A percentile compares a stretch with the other conserved stretches of the same genome.
These are phyloP conservation scores for Xerocomellus dryophilus DNA, from an alignment of 768 basidiomycete genomes.

Conservation along the genomic window DNA sequence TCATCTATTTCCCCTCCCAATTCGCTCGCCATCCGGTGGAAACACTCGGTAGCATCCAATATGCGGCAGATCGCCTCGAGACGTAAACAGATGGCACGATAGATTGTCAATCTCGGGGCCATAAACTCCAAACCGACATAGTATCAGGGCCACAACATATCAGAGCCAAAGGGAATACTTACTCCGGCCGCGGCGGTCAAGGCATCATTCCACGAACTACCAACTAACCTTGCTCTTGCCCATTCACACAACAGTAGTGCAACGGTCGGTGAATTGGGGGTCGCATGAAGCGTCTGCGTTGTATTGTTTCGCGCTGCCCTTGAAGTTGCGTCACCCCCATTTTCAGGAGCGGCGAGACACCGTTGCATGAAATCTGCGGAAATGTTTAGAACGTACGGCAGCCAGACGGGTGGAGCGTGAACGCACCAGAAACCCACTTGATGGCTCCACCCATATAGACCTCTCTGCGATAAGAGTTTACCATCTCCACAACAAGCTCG, in stretches of 20 bases:
- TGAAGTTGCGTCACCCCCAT: background rate
- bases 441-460: background rate
- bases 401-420: background rate
- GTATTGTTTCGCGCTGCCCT: too few species aligned
- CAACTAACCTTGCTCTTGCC: background rate
- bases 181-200: background rate
- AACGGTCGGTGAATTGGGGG: too few species aligned
- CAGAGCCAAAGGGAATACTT: background rate
- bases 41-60: background rate
- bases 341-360: background rate
- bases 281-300: background rate
- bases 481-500: background rate
- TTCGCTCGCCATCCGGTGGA: background rate
- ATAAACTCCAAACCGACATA: background rate
- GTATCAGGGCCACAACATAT: background rate
- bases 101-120: background rate
- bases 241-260: background rate
- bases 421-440: background rate
- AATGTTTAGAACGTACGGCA: background rate
- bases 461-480: background rate
- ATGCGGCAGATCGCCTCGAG: background rate
- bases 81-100: background rate
- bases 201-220: background rate
- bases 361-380: background rate
- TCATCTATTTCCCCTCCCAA: background rate